These are phyloP conservation scores for Kurtzmaniella quercitrusa DNA, from an alignment of 1,139 yeast species.

Conservation along the genomic window DNA sequence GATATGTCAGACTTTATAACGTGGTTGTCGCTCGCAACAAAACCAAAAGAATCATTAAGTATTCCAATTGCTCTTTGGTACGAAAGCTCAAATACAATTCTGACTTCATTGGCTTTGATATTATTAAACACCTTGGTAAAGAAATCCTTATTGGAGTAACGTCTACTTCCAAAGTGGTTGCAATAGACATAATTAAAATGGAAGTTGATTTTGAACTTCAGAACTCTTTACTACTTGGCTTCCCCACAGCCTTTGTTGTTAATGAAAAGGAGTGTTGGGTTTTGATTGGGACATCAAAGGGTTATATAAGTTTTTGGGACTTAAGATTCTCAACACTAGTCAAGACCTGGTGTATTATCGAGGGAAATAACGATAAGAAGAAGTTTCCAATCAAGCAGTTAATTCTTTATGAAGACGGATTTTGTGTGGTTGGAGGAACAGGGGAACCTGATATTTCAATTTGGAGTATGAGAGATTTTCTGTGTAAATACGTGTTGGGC, in stretches of 20 bases:
- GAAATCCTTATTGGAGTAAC: constrained; percentile 47
- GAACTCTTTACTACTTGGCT: constrained; percentile 64
- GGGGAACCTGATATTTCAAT: constrained; percentile 57
- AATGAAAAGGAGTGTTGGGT: constrained; percentile 57
- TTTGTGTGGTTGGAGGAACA: constrained; percentile 57
- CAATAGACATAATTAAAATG: constrained; percentile 62
- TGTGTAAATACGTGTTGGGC: constrained; percentile 55
- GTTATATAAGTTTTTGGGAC: constrained; percentile 80
- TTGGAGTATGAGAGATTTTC: constrained; percentile 71
- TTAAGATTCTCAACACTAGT: constrained; percentile 59
- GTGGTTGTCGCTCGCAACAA: constrained; percentile 45
- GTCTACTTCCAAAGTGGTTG: constrained; percentile 48
- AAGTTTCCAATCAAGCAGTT: constrained; percentile 5
- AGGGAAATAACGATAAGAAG: constrained; percentile 15
- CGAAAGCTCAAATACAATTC: constrained; percentile 26
- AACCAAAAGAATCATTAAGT: constrained; percentile 30
- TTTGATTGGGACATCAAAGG: constrained; percentile 69
- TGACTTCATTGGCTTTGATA: neutral
- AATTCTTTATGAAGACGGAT: neutral
- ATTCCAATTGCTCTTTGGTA: constrained; percentile 35
- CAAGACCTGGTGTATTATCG: constrained; percentile 57
- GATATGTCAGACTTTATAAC: constrained; percentile 53
- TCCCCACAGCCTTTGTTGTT: constrained; percentile 56
- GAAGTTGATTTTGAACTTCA: constrained; percentile 36
- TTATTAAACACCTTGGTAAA: constrained; percentile 15